These are phyloP conservation scores for Hyphopichia burtonii DNA, from an alignment of 1,139 yeast species.

Conservation along the genomic window DNA sequence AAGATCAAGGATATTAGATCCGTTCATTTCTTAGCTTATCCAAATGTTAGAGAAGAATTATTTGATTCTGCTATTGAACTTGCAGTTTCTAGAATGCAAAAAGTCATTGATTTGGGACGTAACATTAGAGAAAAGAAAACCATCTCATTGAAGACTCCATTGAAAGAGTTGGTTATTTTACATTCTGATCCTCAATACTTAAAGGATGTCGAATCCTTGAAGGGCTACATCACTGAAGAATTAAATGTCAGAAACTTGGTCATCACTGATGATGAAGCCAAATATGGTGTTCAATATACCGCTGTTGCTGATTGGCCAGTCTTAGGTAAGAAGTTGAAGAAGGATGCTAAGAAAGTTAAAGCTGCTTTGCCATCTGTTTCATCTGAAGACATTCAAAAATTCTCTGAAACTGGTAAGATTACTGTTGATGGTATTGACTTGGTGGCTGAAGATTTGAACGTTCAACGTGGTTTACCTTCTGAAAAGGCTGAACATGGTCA, in stretches of 20 bases:
- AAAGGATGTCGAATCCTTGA: constrained; percentile 73
- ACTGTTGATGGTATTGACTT: constrained; percentile 88
- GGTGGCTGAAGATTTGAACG: constrained; percentile 84
- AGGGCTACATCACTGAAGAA: constrained; percentile 82
- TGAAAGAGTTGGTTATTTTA: constrained; percentile 81
- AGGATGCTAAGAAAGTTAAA: constrained; percentile 90
- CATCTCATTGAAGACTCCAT: constrained; percentile 92
- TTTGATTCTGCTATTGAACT: constrained; percentile 76
- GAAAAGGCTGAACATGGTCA: constrained; percentile 62
- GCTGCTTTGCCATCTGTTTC: constrained; percentile 83
- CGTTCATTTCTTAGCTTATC: constrained; percentile 90
- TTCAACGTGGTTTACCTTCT: constrained; percentile 79
- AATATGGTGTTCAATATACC: constrained; percentile 86
- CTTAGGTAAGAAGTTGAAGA: constrained; percentile 93
- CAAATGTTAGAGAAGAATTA: constrained; percentile 78
- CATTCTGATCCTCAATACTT: constrained; percentile 77
- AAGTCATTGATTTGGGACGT: constrained; percentile 94
- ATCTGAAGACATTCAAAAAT: constrained; percentile 78
- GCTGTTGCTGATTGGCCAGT: constrained; percentile 99
- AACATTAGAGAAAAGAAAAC: constrained; percentile 93
- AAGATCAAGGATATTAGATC: constrained; percentile 63
- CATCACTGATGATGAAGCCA: constrained; percentile 87
- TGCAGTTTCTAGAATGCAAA: constrained; percentile 94
- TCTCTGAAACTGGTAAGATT: constrained; percentile 70
- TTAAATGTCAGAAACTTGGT: constrained; percentile 86